Percentiles rank a stretch among this genome's conserved stretches.
These are phyloP conservation scores for Exophiala xenobiotica DNA, from an alignment of 2,329 filamentous ascomycete genomes.

Conservation along the genomic window DNA sequence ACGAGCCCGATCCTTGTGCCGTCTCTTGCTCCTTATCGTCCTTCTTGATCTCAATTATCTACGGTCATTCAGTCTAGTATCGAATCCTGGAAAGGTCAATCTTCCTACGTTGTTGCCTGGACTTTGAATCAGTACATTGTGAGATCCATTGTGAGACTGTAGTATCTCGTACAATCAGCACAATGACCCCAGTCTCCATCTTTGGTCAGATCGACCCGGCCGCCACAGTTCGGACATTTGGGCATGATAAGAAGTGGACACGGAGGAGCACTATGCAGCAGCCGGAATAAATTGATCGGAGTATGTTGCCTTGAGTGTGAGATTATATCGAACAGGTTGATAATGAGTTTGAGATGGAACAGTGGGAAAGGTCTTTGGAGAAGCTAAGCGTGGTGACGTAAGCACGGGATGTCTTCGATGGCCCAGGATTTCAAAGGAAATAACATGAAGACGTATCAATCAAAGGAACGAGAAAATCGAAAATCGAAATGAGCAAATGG, in stretches of 20 bases:
- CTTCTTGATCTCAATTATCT: slow-evolving; percentile 23
- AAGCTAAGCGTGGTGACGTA: background rate
- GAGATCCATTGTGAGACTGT: background rate
- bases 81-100: background rate
- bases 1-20: slow-evolving; percentile 2
- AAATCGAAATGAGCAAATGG: background rate
- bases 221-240: slow-evolving; percentile 26
- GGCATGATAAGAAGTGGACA: too few relatives aligned
- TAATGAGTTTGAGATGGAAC: background rate
- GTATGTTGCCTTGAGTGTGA: too few relatives aligned
- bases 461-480: too few relatives aligned
- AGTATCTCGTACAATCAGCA: slow-evolving; percentile 22
- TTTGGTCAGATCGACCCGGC: slow-evolving; percentile 27
- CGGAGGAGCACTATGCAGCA: too few relatives aligned
- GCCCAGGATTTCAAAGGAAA: background rate
- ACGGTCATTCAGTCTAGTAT: background rate
- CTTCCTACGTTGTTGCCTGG: slow-evolving; percentile 21
- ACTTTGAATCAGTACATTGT: background rate
- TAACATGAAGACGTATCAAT: too few relatives aligned
- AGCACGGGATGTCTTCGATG: background rate
- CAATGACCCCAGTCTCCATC: slow-evolving; percentile 30
- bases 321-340: too few relatives aligned
- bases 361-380: too few relatives aligned
- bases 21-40: slow-evolving; percentile 7
- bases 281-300: too few relatives aligned